Base-by-base conservation (phyloP, 805 yeast species). In the Candida bentonensis region DNA sequence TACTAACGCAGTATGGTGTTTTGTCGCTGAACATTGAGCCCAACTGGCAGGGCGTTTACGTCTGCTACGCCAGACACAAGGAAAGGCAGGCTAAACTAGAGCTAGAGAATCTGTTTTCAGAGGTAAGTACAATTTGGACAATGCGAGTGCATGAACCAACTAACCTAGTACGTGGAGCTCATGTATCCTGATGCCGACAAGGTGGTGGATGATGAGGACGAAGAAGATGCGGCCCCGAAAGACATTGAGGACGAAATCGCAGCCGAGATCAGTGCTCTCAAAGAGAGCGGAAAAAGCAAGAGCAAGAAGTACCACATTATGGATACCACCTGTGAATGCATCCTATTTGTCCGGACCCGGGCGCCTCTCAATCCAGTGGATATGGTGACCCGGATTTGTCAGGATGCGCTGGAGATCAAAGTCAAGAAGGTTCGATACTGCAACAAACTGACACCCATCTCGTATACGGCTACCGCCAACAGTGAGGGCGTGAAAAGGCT, bases 1-100 rank as follows among this genome's bases (percentile, higher is more conserved):
- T 11, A 30, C 36, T 30, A 30, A 30, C 36, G 17, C 17, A 30
- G 36, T 30, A 30, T 30, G 36, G 36, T 15, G 36, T 30, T 7
- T 15, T 30, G 17, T 30, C 36, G 20, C 17, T 30, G 36, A 30
- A 30, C 36, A 30, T 88, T 17, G 96, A 88, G 54, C 95, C 96
- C 0, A 81, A 81, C 33, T 82, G 92, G 44, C 66, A 79, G 30
- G 98, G 98, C 0, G 70, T 92, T 0, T 92, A 83, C 61, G 95
- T 87, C 11, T 83, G 97, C 0, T 89, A 96, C 61, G 74, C 77
- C 42, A 71, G 95, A 53, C 81, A 82, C 30, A 77, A 79, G 47
- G 98, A 92, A 59, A 70, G 70, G 44, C 77, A 73, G 44, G 85
- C 94, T 48, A 72, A 80, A n/a, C 76, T 76, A 49, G 96, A 87